Conservation (phyloP, 2,329 filamentous ascomycete species). For the Talaromyces sp. region DNA sequence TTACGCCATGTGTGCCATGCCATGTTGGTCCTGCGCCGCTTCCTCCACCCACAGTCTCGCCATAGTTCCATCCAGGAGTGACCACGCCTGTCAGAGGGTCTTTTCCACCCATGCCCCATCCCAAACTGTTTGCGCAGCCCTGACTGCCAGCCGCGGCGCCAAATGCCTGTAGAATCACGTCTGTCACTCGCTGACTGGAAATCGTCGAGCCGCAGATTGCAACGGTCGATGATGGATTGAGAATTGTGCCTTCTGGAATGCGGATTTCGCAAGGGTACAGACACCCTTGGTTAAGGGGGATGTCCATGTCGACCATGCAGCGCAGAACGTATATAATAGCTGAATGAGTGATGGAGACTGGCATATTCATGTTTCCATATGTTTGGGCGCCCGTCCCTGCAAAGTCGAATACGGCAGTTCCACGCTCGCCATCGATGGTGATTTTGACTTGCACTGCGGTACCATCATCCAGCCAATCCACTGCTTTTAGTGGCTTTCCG, state of each 20-base stretch:
- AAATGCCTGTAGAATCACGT: conserved; percentile 71
- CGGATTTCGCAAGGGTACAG: conserved; percentile 64
- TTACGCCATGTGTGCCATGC: conserved; percentile 66
- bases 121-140: conserved; percentile 72
- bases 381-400: conserved; percentile 68
- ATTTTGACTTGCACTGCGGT: conserved; percentile 66
- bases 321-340: conserved; percentile 76
- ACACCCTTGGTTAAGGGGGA: conserved; percentile 75
- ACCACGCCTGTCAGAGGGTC: conserved; percentile 18
- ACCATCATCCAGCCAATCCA: conserved; percentile 77
- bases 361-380: conserved; percentile 69
- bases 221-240: conserved; percentile 64
- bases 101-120: conserved; percentile 71
- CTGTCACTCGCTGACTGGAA: conserved; percentile 62
- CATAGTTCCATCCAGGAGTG: conserved; percentile 8
- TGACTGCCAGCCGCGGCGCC: conserved; percentile 66
- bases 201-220: conserved; percentile 66
- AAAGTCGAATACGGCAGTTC: conserved; percentile 69
- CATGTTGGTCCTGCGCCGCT: conserved; percentile 65
- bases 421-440: conserved; percentile 62
- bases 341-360: conserved; percentile 68
- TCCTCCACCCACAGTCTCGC: conserved; percentile 73
- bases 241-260: conserved; percentile 65
- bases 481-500: conserved; percentile 60
- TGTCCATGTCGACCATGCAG: conserved; percentile 67